Conservation (phyloP, 305 asterid genomes). For the Fraxinus xanthoxyloides region DNA sequence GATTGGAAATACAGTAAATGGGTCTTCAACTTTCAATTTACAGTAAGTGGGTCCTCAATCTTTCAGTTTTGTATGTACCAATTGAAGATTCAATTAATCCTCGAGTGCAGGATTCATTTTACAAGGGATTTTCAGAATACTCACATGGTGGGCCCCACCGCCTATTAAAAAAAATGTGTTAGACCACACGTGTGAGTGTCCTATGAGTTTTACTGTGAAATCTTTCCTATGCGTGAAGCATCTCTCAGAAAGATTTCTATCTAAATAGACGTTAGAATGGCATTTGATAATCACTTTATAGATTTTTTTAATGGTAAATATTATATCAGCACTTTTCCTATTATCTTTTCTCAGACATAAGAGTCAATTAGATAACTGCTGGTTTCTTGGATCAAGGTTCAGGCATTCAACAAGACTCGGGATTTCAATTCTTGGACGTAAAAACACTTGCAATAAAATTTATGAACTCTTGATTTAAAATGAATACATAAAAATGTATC, state of each 20-base stretch:
- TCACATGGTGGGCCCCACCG: too few relatives aligned
- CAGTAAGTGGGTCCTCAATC: neutral
- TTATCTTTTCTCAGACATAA: neutral
- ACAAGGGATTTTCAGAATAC: too few relatives aligned
- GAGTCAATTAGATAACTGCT: neutral
- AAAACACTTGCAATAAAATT: neutral
- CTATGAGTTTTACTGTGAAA: too few relatives aligned
- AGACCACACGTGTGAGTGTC: too few relatives aligned
- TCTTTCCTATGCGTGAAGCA: too few relatives aligned
- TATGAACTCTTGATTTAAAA: neutral
- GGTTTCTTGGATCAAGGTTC: neutral
- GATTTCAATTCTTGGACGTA: neutral
- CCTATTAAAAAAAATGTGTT: too few relatives aligned
- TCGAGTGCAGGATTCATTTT: too few relatives aligned
- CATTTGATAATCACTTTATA: neutral
- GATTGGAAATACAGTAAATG: neutral
- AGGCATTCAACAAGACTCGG: neutral
- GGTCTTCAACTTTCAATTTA: neutral
- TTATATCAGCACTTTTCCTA: neutral
- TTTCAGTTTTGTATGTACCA: neutral
- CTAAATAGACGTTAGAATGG: neutral
- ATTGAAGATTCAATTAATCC: too few relatives aligned
- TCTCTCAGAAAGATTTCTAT: too few relatives aligned
- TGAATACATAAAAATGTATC: neutral
- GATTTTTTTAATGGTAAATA: neutral